Conservation (phyloP, 2,329 filamentous ascomycete genomes). For the Epichloe sp. region DNA sequence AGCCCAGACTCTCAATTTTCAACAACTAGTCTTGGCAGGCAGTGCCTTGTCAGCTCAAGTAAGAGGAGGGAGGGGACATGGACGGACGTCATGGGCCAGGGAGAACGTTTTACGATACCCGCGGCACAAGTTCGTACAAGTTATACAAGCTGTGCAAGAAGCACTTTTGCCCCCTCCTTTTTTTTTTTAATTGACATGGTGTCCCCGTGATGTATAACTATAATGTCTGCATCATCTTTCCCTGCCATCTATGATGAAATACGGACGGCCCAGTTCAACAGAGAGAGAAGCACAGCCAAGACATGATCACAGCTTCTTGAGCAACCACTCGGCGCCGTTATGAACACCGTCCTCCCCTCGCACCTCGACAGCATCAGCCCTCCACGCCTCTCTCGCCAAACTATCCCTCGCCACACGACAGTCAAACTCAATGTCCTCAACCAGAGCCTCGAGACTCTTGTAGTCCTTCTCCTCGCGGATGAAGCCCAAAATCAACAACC, state of each 20-base stretch:
- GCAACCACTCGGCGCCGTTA: conserved; percentile 23
- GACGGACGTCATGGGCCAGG: not conserved
- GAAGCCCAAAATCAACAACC: conserved; percentile 71
- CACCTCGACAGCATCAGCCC: conserved; percentile 21
- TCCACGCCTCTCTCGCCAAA: conserved; percentile 53
- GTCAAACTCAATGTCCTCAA: conserved; percentile 80
- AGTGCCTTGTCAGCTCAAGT: not conserved
- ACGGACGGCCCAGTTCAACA: not conserved
- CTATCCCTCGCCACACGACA: conserved; percentile 70
- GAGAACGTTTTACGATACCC: not conserved
- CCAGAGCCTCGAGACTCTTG: conserved; percentile 64
- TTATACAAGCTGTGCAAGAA: not conserved
- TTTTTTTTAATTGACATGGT: not conserved
- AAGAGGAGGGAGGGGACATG: not conserved
- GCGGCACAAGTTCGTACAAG: not conserved
- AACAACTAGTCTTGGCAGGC: not conserved
- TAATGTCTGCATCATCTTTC: not conserved
- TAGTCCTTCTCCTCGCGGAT: conserved; percentile 88
- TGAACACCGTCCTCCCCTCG: conserved; percentile 10
- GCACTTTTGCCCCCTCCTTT: not conserved
- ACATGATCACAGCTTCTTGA: conserved; percentile 7
- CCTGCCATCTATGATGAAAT: too few relatives aligned
- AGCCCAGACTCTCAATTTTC: not conserved
- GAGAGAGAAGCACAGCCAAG: not conserved
- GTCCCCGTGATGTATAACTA: too few relatives aligned